phyloP scores from a whole-genome alignment of 257 asterid genomes.

The Ilex aquifolium region DNA sequence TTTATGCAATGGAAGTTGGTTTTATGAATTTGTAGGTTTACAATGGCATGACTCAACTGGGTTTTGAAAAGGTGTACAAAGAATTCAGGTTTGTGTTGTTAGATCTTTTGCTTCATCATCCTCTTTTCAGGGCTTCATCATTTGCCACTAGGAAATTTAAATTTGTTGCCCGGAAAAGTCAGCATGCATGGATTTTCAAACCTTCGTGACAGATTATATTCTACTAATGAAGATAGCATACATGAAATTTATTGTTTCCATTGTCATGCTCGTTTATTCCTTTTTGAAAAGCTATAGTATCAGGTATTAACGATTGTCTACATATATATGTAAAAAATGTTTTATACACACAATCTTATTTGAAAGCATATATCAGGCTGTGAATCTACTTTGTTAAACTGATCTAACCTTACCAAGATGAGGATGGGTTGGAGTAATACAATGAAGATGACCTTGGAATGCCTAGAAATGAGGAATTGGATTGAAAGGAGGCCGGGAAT shows the following conservation, averaged over 20 bases:
- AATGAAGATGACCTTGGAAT: neutral
- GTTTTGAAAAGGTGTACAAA: constrained; percentile 67
- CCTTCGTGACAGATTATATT: neutral
- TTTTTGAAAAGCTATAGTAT: neutral
- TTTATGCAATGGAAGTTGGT: constrained; percentile 13
- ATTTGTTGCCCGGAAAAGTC: no score
- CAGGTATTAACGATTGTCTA: neutral
- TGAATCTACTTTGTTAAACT: neutral
- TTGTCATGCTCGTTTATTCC: neutral
- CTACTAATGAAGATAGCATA: neutral
- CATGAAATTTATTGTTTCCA: neutral
- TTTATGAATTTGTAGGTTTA: constrained; percentile 52
- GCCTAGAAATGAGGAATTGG: neutral
- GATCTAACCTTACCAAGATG: neutral
- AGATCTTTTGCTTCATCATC: constrained; percentile 1
- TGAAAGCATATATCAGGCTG: neutral
- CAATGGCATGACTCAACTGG: constrained; percentile 90
- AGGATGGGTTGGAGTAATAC: neutral
- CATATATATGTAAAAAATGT: no score
- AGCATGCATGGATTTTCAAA: neutral
- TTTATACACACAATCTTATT: no score
- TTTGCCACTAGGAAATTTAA: neutral
- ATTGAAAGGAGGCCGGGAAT: neutral
- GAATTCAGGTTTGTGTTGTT: constrained; percentile 63
- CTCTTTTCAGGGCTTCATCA: neutral